Conservation (phyloP, 352 stramenopile species). For the Globisporangium cylindrosporum region DNA sequence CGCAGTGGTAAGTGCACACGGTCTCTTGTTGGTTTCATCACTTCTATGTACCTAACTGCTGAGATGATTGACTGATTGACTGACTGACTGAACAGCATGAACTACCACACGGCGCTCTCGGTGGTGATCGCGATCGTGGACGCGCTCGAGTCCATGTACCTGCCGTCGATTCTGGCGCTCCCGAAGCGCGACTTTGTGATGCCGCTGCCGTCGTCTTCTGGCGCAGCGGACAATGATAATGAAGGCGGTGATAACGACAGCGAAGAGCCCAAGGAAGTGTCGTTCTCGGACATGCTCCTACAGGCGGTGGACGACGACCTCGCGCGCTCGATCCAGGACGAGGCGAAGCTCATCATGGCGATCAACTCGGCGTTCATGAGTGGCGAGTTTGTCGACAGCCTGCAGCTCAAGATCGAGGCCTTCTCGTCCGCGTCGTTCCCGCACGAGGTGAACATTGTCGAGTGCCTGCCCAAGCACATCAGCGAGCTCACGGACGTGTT, state of each 20-base stretch:
- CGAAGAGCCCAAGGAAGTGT: slow-evolving; percentile 32
- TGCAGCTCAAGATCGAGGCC: slow-evolving; percentile 61
- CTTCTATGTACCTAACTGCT: background rate
- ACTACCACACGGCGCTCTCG: slow-evolving; percentile 79
- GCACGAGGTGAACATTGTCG: slow-evolving; percentile 50
- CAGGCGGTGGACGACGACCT: slow-evolving; percentile 80
- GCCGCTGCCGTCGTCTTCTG: slow-evolving; percentile 23
- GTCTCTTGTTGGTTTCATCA: background rate
- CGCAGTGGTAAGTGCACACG: slow-evolving; percentile 48
- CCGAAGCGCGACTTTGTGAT: slow-evolving; percentile 61
- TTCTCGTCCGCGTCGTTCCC: slow-evolving; percentile 48
- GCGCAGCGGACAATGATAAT: background rate
- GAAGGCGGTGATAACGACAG: slow-evolving; percentile 18
- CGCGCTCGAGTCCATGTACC: slow-evolving; percentile 74
- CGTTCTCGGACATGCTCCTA: slow-evolving; percentile 79
- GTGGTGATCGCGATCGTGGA: slow-evolving; percentile 85
- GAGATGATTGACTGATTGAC: background rate
- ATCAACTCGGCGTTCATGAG: slow-evolving; percentile 86
- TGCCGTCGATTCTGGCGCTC: slow-evolving; percentile 70
- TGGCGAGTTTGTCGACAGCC: slow-evolving; percentile 59
- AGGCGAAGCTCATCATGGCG: slow-evolving; percentile 84
- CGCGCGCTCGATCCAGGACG: slow-evolving; percentile 49
- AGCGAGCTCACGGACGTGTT: slow-evolving; percentile 69
- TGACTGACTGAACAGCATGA: slow-evolving; percentile 36
- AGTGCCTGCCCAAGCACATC: slow-evolving; percentile 74